Evolutionary conservation across 2,329 filamentous ascomycete genomes (phyloP).

Genomic region (Hypoxylon sp.): DNA sequence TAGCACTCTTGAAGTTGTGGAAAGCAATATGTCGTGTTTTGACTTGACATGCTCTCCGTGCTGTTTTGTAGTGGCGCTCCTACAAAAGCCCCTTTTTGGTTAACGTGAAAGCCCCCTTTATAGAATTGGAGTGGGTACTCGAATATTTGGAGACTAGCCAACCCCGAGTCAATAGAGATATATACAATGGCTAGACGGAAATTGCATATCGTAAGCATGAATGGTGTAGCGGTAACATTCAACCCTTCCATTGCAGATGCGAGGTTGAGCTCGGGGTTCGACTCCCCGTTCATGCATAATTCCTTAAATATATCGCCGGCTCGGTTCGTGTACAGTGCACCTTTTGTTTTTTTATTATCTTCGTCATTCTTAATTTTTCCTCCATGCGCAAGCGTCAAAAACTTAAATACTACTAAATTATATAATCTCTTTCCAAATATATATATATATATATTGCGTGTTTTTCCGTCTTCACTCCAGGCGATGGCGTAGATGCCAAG

Average conservation of each 20-base stretch:
- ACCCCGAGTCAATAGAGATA: not conserved
- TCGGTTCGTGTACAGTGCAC: too few species aligned
- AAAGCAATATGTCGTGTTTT: too few species aligned
- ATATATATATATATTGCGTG: too few species aligned
- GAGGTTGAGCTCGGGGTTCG: slow-evolving; percentile 3
- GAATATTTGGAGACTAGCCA: not conserved
- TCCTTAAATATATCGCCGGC: not conserved
- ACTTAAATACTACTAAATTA: too few species aligned
- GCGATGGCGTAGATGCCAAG: too few species aligned
- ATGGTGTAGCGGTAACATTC: slow-evolving; percentile 7
- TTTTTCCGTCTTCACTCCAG: too few species aligned
- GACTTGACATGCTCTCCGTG: too few species aligned
- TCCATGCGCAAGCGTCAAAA: too few species aligned
- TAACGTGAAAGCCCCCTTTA: not conserved
- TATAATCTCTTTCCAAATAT: too few species aligned
- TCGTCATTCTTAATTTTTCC: too few species aligned
- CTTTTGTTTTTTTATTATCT: not conserved
- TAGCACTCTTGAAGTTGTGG: too few species aligned
- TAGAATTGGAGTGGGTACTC: not conserved
- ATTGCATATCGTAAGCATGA: not conserved
- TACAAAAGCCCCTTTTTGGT: not conserved
- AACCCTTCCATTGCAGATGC: not conserved
- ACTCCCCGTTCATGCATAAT: slow-evolving; percentile 2
- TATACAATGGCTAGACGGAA: not conserved
- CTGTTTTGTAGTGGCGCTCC: not conserved